Percentiles rank a stretch among this genome's conserved stretches.
Conservation (phyloP, 2,329 filamentous ascomycete species). For the Fusarium coicis region DNA sequence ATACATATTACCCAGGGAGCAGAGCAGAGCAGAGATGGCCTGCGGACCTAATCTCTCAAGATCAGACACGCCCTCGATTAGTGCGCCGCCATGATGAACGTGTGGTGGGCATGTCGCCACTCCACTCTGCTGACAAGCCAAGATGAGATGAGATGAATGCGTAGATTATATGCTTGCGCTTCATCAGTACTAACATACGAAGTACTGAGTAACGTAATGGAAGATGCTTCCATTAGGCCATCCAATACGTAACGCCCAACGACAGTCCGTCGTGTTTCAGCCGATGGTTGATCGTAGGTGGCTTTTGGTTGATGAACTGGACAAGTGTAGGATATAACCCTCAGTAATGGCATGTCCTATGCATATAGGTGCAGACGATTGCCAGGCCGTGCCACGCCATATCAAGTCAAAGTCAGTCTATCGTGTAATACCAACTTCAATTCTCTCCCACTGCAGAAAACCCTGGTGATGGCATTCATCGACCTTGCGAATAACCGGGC, state of each 20-base stretch:
- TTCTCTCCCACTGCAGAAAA: neutral
- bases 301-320: conserved; percentile 10
- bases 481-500: neutral
- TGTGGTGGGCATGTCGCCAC: conserved; percentile 22
- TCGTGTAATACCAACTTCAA: neutral
- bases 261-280: conserved; percentile 18
- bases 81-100: conserved; percentile 35
- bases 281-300: conserved; percentile 20
- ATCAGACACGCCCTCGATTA: conserved; percentile 45
- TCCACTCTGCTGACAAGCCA: conserved; percentile 23
- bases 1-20: conserved; percentile 33
- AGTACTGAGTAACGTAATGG: neutral
- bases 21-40: conserved; percentile 33
- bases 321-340: conserved; percentile 11
- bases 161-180: conserved; percentile 4
- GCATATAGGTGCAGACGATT: neutral
- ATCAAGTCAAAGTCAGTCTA: neutral
- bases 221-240: neutral
- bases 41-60: conserved; percentile 44
- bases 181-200: neutral
- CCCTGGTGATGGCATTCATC: conserved; percentile 29
- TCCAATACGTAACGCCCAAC: conserved; percentile 10
- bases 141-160: conserved; percentile 22
- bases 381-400: neutral
- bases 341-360: conserved; percentile 4